These are phyloP conservation scores for Phlyctochytrium arcticum DNA, from an alignment of 192 early-diverging fungal species.

Conservation along the genomic window DNA sequence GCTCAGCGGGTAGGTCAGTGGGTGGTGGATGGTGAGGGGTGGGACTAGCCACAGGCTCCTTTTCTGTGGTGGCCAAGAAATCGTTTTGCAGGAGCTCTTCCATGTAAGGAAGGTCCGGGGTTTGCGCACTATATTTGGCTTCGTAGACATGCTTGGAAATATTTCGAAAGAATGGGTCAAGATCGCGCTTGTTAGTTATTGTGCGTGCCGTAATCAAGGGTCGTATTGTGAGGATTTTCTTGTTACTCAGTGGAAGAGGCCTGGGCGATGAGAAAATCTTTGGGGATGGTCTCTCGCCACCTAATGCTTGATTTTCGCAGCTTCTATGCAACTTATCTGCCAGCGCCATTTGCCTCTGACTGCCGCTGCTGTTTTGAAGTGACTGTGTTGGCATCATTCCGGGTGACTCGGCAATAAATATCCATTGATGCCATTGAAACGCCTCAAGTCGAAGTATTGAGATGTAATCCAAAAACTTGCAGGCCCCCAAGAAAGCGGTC, in stretches of 20 bases:
- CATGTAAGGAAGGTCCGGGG: slow-evolving; percentile 74
- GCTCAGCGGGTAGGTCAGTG: no score
- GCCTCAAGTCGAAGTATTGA: slow-evolving; percentile 75
- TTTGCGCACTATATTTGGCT: slow-evolving; percentile 62
- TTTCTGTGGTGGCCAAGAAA: slow-evolving; percentile 11
- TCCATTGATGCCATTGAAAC: slow-evolving; percentile 94
- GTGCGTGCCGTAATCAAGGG: slow-evolving; percentile 72
- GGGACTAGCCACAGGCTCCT: no score
- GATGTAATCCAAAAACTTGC: slow-evolving; percentile 84
- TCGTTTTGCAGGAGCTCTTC: slow-evolving; percentile 61
- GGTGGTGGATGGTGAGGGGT: no score
- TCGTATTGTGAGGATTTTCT: no score
- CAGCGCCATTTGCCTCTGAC: no score
- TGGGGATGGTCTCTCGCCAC: no score
- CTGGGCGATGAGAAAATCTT: no score
- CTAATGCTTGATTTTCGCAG: no score
- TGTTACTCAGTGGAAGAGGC: no score
- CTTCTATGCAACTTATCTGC: no score
- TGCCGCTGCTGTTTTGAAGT: no score
- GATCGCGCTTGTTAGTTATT: slow-evolving; percentile 63
- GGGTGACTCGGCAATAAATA: slow-evolving; percentile 84
- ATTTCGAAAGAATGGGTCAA: slow-evolving; percentile 74
- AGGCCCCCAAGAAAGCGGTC: slow-evolving; percentile 71
- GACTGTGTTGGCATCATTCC: slow-evolving; percentile 63
- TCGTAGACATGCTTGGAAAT: slow-evolving; percentile 73